Evolutionary conservation across 345 rosid species (phyloP).

Genomic region (Euphorbia tirucalli): DNA sequence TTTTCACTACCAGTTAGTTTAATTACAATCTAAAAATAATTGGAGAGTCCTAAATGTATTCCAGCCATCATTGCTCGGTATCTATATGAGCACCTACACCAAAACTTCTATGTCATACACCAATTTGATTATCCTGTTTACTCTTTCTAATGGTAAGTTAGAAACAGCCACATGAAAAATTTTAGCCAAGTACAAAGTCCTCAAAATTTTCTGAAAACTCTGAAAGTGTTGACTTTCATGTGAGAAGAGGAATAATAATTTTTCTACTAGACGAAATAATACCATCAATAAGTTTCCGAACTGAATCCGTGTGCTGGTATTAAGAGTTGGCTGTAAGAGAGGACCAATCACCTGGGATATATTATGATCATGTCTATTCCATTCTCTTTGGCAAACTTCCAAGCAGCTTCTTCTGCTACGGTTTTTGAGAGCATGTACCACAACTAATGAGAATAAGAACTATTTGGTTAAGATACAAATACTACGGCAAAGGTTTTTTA

Average conservation of each 20-base stretch:
- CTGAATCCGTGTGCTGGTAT: background rate
- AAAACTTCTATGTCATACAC: background rate
- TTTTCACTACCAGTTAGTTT: too few relatives aligned
- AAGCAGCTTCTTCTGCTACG: constrained; percentile 20
- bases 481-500: background rate
- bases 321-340: constrained; percentile 21
- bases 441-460: constrained; percentile 3
- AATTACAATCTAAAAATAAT: too few relatives aligned
- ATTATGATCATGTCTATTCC: constrained; percentile 13
- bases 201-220: background rate
- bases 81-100: background rate
- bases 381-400: constrained; percentile 25
- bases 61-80: background rate
- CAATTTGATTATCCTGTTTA: background rate
- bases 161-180: background rate
- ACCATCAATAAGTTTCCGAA: constrained; percentile 6
- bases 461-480: background rate
- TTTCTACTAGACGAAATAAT: background rate
- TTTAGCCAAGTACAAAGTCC: background rate
- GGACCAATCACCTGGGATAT: constrained; percentile 20
- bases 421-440: constrained; percentile 19
- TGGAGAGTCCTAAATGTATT: too few relatives aligned
- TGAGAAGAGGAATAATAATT: background rate
- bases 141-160: too few relatives aligned
- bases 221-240: background rate